A percentile compares a stretch with the other conserved stretches of the same genome.
These are phyloP conservation scores for Pseudopithomyces chartarum DNA, from an alignment of 2,329 filamentous ascomycete genomes.

Conservation along the genomic window DNA sequence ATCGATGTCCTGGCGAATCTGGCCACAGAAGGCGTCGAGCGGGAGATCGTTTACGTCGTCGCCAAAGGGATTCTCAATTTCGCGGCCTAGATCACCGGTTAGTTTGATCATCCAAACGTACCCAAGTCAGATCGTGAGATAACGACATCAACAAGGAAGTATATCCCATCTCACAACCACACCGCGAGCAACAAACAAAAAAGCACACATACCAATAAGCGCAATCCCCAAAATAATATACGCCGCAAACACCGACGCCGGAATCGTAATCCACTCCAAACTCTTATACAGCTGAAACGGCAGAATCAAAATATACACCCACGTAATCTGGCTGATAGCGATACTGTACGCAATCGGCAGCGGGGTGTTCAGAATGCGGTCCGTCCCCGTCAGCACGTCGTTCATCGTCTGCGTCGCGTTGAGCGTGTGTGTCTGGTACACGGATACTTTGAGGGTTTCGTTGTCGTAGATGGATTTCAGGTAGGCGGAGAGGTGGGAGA, in stretches of 20 bases:
- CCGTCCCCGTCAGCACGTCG: conserved; percentile 72
- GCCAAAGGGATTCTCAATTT: conserved; percentile 87
- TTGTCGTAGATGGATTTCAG: conserved; percentile 65
- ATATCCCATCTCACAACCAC: too few species aligned
- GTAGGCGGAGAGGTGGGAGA: conserved; percentile 71
- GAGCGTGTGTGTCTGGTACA: conserved; percentile 65
- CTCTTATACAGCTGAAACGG: conserved; percentile 75
- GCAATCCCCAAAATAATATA: conserved; percentile 84
- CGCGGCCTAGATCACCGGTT: conserved; percentile 57
- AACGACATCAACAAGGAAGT: too few species aligned
- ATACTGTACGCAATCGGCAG: conserved; percentile 84
- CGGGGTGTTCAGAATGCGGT: conserved; percentile 80
- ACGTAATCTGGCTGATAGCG: conserved; percentile 82
- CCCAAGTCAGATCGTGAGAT: too few species aligned
- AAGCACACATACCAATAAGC: background rate
- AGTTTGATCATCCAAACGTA: background rate
- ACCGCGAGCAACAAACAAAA: too few species aligned
- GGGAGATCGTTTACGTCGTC: conserved; percentile 76
- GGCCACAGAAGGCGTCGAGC: conserved; percentile 73
- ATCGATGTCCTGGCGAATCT: conserved; percentile 75
- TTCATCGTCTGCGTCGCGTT: conserved; percentile 67
- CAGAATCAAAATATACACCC: conserved; percentile 78
- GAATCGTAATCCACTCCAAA: conserved; percentile 76
- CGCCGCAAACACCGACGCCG: conserved; percentile 70
- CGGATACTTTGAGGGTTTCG: conserved; percentile 60